Evolutionary conservation across 495 filamentous ascomycete species (phyloP), one percentile per base, ranked within the genome.

Genomic region (Trichocladium antarcticum): DNA sequence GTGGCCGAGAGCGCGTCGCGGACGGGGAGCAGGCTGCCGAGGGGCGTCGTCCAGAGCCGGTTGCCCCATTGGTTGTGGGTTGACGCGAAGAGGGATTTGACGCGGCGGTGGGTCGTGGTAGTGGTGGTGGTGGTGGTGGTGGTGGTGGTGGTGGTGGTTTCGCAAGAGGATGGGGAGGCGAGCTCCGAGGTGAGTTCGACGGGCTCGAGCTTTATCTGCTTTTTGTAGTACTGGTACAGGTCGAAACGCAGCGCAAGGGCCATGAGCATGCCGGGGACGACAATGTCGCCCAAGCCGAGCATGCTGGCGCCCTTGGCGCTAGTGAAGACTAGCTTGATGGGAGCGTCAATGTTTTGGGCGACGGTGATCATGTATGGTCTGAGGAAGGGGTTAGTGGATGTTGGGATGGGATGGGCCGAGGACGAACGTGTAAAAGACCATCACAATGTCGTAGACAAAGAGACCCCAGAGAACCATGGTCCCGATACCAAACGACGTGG

Each of bases 371-470:
- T 98, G 58, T 92, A 74, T 1, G 92, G 92, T 0, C 72, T 75
- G 19, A 1, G 3, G 5, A 7, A 15, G 12, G 20, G 5, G 24
- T 44, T 34, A 38, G 20, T 29, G 15, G 14, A 11, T 20, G 31
- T 14, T 15, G 35, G 27, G 6, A 37, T 50, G 8, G 28, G 17
- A 37, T n/a, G 8, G 15, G 36, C n/a, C n/a, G n/a, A 19, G 32
- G 9, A 67, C 74, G 59, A 62, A 79, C 71, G 92, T 98, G 64
- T 85, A 98, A 61, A 96, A 98, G 45, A 98, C 92, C 68, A 97
- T 93, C 60, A 89, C 84, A 44, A 98, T 90, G 56, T 98, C 92
- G 57, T 98, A 98, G 57, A 90, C 74, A 63, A 97, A 97, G 14
- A 98, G 71, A 0, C 82, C 84, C 3, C 64, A 69, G 0, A 97